Conservation (phyloP, 2,329 filamentous ascomycete species). For the Ophiocordyceps australis region DNA sequence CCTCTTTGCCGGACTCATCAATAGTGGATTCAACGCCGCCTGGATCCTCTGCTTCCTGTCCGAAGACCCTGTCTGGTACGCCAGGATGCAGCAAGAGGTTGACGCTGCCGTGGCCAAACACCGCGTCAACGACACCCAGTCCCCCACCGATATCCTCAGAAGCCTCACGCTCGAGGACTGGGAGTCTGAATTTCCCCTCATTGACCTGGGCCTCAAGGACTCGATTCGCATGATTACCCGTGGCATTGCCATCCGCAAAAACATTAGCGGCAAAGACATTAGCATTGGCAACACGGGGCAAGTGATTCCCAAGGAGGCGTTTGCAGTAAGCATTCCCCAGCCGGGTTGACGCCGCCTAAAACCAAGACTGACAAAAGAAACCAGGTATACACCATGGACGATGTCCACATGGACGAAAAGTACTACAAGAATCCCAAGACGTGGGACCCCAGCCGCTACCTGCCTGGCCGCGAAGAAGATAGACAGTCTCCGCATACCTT, state of each 20-base stretch:
- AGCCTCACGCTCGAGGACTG: constrained; percentile 30
- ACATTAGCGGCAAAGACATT: constrained; percentile 24
- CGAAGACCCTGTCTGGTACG: constrained; percentile 24
- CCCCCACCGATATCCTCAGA: constrained; percentile 17
- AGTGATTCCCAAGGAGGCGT: constrained; percentile 28
- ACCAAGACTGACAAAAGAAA: constrained; percentile 1
- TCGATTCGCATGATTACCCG: constrained; percentile 29
- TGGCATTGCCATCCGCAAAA: constrained; percentile 31
- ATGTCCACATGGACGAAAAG: constrained; percentile 26
- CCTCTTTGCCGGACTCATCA: constrained; percentile 38
- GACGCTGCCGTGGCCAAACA: constrained; percentile 23
- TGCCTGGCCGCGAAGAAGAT: constrained; percentile 26
- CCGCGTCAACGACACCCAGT: constrained; percentile 11
- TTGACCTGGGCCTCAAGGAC: constrained; percentile 33
- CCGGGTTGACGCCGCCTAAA: too few relatives aligned
- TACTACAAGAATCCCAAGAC: constrained; percentile 26
- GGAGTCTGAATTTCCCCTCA: constrained; percentile 32
- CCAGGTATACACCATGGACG: constrained; percentile 21
- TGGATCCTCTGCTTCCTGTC: constrained; percentile 33
- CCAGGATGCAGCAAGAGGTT: constrained; percentile 25
- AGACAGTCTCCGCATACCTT: constrained; percentile 10
- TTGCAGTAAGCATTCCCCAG: constrained; percentile 11
- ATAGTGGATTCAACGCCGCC: constrained; percentile 34
- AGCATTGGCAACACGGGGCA: constrained; percentile 23
- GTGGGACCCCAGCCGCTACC: constrained; percentile 31